Base-by-base conservation (phyloP, 139 green algal species). In the Desmodesmus armatus region DNA sequence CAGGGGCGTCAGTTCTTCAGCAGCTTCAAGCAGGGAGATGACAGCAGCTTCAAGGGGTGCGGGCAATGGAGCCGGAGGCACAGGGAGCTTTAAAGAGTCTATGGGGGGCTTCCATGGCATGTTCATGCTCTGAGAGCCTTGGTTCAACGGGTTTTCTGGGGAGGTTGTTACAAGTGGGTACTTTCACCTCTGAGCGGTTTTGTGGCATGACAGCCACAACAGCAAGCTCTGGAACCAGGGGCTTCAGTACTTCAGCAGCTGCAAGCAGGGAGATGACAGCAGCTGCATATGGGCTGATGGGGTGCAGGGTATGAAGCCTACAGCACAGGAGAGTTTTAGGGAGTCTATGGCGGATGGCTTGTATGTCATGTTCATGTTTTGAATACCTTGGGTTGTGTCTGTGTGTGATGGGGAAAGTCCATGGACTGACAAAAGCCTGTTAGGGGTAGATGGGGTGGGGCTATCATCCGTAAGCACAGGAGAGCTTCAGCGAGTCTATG, bases 11-110 rank as follows among this genome's bases (percentile, higher is more conserved):
- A 82, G 49, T 82, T 37, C 53, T 82, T 82, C 74, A 60, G 35
- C 49, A 39, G 17, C 5, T 82, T 82, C 40, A 78, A 78, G 21
- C 0, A 5, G 5, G 35, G 33, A n/a, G 74, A 43, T 19, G 0
- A 33, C 9, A 69, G 40, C 49, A 82, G 74, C 51, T 82, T 82
- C 49, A 82, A 25, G 74, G 74, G 5, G 74, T 82, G 19, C 11
- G 29, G 31, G 51, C 49, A 0, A 53, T 82, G 33, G 74, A 82
- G 33, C 31, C 74, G 0, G 74, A 82, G 49, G 74, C 74, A 3
- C 74, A 82, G 74, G 51, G 1, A 55, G 25, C 47, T 82, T 82
- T 17, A 82, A 69, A 39, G 31, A 51, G 5, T 60, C 40, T 41
- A 78, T 78, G 71, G n/a, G 60, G 33, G 17, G 29, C 19, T 27